Evolutionary conservation across 2,329 filamentous ascomycete genomes (phyloP).

Genomic region (Aureobasidium sp.): DNA sequence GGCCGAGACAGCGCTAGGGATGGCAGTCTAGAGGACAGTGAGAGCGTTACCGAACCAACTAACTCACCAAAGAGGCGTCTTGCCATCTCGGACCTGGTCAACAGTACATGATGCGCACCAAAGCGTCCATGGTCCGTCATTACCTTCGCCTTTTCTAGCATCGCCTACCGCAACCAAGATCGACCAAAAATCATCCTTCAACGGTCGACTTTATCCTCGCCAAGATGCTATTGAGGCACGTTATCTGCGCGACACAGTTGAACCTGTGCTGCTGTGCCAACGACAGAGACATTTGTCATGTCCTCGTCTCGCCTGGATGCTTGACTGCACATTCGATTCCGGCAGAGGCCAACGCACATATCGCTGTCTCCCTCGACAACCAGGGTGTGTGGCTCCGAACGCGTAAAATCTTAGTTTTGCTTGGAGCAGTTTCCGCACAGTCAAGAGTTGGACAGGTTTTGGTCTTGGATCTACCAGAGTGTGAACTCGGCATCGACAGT

Average conservation of each 20-base stretch:
- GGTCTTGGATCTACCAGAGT: background rate
- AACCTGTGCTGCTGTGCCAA: background rate
- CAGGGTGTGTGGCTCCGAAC: background rate
- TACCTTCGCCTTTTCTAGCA: background rate
- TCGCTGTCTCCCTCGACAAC: background rate
- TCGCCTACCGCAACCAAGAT: background rate
- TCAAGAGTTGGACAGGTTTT: background rate
- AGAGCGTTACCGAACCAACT: background rate
- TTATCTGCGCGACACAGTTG: background rate
- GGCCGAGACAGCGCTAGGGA: background rate
- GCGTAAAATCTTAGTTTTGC: too few species aligned
- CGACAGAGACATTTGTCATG: background rate
- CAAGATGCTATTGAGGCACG: background rate
- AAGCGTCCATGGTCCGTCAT: background rate
- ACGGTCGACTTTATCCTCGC: background rate
- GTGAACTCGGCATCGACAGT: background rate
- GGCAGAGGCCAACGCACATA: background rate
- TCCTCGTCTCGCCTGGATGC: background rate
- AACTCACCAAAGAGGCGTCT: background rate
- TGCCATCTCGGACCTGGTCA: constrained; percentile 6
- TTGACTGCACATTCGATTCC: background rate
- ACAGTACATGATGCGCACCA: background rate
- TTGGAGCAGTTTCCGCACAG: background rate
- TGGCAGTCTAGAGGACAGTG: background rate
- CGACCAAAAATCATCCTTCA: background rate